These are phyloP conservation scores for Massarina eburnea DNA, from an alignment of 2,329 filamentous ascomycete species.

Conservation along the genomic window DNA sequence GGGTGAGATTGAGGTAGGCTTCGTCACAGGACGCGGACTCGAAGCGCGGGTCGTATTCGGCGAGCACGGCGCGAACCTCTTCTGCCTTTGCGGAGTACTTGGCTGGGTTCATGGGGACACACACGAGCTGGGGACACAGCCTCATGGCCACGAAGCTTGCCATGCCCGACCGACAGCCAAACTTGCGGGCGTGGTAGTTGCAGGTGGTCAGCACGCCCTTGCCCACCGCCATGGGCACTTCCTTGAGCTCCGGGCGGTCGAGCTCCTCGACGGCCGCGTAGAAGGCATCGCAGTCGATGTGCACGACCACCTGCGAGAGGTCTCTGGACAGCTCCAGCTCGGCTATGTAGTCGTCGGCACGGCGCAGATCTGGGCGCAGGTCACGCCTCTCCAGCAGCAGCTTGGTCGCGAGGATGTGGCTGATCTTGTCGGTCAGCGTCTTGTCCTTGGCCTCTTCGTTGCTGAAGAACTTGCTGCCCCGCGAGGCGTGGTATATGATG, in stretches of 20 bases:
- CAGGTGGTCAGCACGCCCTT: conserved; percentile 69
- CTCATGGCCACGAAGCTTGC: conserved; percentile 94
- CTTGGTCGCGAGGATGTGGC: conserved; percentile 75
- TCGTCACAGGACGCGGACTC: conserved; percentile 96
- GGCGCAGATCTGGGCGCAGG: conserved; percentile 69
- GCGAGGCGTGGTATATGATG: conserved; percentile 95
- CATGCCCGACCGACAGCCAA: conserved; percentile 92
- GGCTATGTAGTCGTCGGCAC: conserved; percentile 77
- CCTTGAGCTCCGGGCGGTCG: conserved; percentile 75
- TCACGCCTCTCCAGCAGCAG: conserved; percentile 73
- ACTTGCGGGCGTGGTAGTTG: conserved; percentile 89
- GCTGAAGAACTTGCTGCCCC: conserved; percentile 94
- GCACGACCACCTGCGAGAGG: conserved; percentile 80
- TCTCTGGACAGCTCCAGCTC: conserved; percentile 79
- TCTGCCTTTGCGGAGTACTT: conserved; percentile 91
- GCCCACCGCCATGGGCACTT: conserved; percentile 90
- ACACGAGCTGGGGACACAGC: conserved; percentile 81
- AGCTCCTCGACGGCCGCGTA: conserved; percentile 88
- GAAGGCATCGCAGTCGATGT: conserved; percentile 97
- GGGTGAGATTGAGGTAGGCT: conserved; percentile 87
- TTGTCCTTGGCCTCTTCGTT: conserved; percentile 85
- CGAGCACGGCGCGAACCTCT: conserved; percentile 80
- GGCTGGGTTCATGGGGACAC: conserved; percentile 81
- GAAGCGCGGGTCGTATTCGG: conserved; percentile 85
- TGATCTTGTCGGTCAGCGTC: conserved; percentile 81